Base-by-base conservation (phyloP, 2,329 filamentous ascomycete genomes). In the Apiospora phragmitis region DNA sequence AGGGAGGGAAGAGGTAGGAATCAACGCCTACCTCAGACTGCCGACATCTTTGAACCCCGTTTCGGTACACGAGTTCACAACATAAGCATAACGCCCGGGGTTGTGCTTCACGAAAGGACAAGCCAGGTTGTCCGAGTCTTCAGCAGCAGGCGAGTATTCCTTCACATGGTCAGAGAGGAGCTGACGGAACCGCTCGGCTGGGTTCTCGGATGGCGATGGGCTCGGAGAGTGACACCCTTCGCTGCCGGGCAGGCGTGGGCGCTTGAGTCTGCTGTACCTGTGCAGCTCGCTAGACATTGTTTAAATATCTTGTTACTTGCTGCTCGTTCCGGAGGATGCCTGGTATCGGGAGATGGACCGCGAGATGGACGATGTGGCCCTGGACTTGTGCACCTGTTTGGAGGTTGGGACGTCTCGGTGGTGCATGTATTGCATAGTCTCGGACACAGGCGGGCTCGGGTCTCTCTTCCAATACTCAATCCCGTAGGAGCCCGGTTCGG, bases 401-500 rank as follows among this genome's bases (percentile, higher is more conserved):
- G 55, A 62, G 18, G 29, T 14, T n/a, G 18, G 55, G 29, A 32
- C 32, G 55, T 62, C 55, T 32, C 32, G 55, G 38, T 26, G 65
- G 65, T 67, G 12, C 42, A 42, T n/a, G 24, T 32, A 29, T 67
- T 67, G 65, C 65, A 67, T 67, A 45, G 42, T 45, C 65, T 67
- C 65, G 38, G 65, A 26, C 24, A 67, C 38, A 32, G 65, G 65
- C 21, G 65, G 65, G 65, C 65, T 67, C 38, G 38, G 38, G 38
- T 67, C 65, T 67, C 65, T 42, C 65, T 67, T 67, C 65, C 65
- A 67, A 26, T 42, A 67, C 42, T 67, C 65, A 32, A 67, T 67
- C 38, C 65, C 65, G 65, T 43, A 67, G 4, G 65, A 67, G 14
- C 65, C 42, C 38, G 65, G 65, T 45, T 67, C 21, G 41, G 21